A percentile compares a stretch with the other conserved stretches of the same genome.
Conservation (phyloP, 371 early-diverging fungal genomes). For the Saksenaea oblongispora region DNA sequence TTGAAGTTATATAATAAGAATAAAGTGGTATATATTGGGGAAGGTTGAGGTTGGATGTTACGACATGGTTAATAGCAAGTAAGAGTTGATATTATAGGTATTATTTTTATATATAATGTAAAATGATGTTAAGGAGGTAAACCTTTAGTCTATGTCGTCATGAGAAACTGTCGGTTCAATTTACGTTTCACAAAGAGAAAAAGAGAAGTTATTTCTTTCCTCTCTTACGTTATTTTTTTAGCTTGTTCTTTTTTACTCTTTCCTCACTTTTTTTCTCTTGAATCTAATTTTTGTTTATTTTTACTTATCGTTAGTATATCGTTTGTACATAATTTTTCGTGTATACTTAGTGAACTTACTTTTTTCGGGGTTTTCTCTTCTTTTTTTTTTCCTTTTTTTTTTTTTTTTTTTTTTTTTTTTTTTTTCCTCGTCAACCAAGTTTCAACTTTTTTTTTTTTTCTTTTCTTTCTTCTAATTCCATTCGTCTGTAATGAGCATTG, state of each 20-base stretch:
- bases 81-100: too few relatives aligned
- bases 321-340: not conserved
- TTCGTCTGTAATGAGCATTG: not conserved
- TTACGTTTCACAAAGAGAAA: not conserved
- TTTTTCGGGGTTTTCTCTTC: not conserved
- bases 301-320: not conserved
- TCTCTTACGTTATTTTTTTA: not conserved
- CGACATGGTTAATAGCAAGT: too few relatives aligned
- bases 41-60: too few relatives aligned
- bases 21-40: too few relatives aligned
- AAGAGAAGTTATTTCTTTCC: not conserved
- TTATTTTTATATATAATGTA: not conserved
- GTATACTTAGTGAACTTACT: not conserved
- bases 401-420: conserved; percentile 10
- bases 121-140: not conserved
- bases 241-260: conserved; percentile 3
- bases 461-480: not conserved
- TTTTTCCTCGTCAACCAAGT: not conserved
- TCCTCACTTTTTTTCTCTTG: not conserved
- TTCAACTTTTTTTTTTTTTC: not conserved
- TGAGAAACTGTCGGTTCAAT: not conserved
- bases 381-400: conserved; percentile 8
- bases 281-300: not conserved
- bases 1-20: too few relatives aligned
- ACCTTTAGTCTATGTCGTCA: not conserved